Percentiles rank a stretch among this genome's conserved stretches.
phyloP scores from a whole-genome alignment of 192 early-diverging fungal genomes.

The Mortierella antarctica region DNA sequence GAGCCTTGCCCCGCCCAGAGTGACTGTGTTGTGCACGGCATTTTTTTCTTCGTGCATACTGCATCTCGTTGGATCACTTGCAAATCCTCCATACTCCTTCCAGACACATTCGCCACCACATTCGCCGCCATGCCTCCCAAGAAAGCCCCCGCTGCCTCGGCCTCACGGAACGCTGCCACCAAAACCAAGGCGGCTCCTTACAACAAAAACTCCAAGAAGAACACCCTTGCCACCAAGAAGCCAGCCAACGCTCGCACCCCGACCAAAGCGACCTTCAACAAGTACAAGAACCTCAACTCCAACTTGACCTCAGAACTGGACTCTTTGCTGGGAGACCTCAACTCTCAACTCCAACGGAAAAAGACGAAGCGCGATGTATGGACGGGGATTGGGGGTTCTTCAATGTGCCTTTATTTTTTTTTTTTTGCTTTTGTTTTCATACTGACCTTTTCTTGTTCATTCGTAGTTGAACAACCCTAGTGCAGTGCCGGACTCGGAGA shows the following conservation, averaged over 20 bases:
- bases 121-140: slow-evolving; percentile 33
- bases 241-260: background rate
- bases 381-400: background rate
- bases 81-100: too few species aligned
- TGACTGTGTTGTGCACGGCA: too few species aligned
- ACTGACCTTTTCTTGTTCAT: background rate
- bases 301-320: slow-evolving; percentile 47
- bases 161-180: slow-evolving; percentile 17
- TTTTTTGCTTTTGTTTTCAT: background rate
- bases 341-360: slow-evolving; percentile 37
- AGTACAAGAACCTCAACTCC: slow-evolving; percentile 33
- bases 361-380: slow-evolving; percentile 41
- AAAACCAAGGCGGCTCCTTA: slow-evolving; percentile 25
- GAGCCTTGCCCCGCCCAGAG: too few species aligned
- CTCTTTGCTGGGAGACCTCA: slow-evolving; percentile 46
- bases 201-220: slow-evolving; percentile 26
- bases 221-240: background rate
- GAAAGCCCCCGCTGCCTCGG: slow-evolving; percentile 16
- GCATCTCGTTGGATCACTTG: too few species aligned
- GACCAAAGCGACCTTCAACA: slow-evolving; percentile 30
- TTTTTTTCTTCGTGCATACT: too few species aligned
- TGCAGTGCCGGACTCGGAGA: slow-evolving; percentile 18
- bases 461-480: background rate
- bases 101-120: background rate
- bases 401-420: too few species aligned